Conservation (phyloP, 768 basidiomycete genomes). For the Coprinopsis cinerea region DNA sequence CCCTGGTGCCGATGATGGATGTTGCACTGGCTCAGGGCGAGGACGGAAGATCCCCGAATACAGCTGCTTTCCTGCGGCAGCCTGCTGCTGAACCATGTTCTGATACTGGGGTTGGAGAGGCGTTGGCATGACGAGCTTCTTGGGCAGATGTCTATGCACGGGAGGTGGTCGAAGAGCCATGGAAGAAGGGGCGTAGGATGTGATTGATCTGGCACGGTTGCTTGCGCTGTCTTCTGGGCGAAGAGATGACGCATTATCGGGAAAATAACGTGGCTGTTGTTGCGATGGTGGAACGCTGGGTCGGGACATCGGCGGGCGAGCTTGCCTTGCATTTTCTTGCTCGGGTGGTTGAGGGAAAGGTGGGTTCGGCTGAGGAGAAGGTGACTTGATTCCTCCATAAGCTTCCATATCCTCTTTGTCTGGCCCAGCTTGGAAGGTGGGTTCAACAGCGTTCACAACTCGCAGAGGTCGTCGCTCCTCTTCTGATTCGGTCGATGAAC, state of each 20-base stretch:
- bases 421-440: not conserved
- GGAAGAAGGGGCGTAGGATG: not conserved
- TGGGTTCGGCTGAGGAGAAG: not conserved
- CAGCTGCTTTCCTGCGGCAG: not conserved
- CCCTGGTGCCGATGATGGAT: too few species aligned
- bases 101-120: conserved; percentile 41
- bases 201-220: conserved; percentile 4
- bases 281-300: not conserved
- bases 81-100: conserved; percentile 7
- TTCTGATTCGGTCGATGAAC: not conserved
- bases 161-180: conserved; percentile 13
- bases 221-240: conserved; percentile 5
- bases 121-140: conserved; percentile 68
- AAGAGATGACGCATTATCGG: conserved; percentile 1
- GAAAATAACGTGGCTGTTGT: not conserved
- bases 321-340: not conserved
- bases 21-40: conserved; percentile 4
- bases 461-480: not conserved
- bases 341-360: not conserved
- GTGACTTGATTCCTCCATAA: not conserved
- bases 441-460: not conserved
- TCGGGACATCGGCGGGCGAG: not conserved
- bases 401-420: not conserved
- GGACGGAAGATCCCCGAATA: conserved; percentile 7
- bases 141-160: conserved; percentile 40